Evolutionary conservation across 331 rosid genomes (phyloP), one percentile per base, ranked within the genome.

Genomic region (Erythrophleum ivorense): DNA sequence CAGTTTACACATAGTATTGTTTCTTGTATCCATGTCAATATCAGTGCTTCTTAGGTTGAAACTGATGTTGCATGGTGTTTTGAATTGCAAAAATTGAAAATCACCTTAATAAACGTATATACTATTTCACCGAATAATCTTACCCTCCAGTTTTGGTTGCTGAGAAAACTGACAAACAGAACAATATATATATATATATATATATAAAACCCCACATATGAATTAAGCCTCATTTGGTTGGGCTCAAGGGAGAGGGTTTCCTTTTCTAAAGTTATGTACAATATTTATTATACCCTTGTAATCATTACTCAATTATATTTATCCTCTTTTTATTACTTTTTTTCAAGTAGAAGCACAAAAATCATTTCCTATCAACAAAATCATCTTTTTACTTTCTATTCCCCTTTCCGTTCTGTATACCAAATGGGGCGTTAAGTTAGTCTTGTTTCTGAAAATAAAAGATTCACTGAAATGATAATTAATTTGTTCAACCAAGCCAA

Each of bases 91-190:
- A 75, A 58, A 68, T 71, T 73, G 34, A 87, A 87, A 75, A 88
- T 81, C 83, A 81, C 88, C 84, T 75, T 80, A 84, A 78, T 70
- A 21, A 85, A 64, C 62, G 76, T 31, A 81, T 60, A 80, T 38
- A 80, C 85, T 86, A 49, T 86, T 65, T 81, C 70, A 68, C 81
- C 79, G 81, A 78, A 79, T 54, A 82, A 77, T 58, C 81, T 76
- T 72, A 88, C 79, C 65, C 82, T 87, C 85, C 89, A 85, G 81
- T 87, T 75, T 79, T 82, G 83, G 86, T 88, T 81, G 88, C 89
- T 70, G 82, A 86, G 78, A 86, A 90, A 84, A 75, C 82, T 79
- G 83, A 88, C 75, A 73, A 81, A 82, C 73, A 76, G 64, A 73
- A 79, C 21, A 34, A 78, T 40, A 24, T 24, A 24, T 24, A 24